phyloP scores from a whole-genome alignment of 1,284 basidiomycete genomes.

The Papiliotrema laurentii region DNA sequence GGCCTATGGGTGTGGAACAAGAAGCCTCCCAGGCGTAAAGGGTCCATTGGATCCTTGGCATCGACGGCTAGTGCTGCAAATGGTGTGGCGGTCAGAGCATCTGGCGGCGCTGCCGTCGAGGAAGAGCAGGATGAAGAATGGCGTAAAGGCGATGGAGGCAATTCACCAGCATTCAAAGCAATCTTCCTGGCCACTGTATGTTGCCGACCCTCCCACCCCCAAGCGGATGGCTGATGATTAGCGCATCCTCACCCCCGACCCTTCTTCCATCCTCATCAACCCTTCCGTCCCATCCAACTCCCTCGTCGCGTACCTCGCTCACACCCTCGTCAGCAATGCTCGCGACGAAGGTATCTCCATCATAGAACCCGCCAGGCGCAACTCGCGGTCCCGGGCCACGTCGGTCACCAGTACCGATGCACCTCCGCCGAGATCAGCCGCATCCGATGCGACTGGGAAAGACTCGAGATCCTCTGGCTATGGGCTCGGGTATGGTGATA shows the following conservation, averaged over 20 bases:
- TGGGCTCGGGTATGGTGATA: conserved; percentile 23
- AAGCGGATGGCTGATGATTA: conserved; percentile 9
- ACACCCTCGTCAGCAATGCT: conserved; percentile 66
- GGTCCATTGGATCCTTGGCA: conserved; percentile 15
- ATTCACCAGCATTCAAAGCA: conserved; percentile 38
- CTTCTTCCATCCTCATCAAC: conserved; percentile 67
- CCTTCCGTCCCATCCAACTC: conserved; percentile 60
- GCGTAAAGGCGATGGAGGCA: conserved; percentile 40
- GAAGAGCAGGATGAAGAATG: conserved; percentile 31
- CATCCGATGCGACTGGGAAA: not conserved
- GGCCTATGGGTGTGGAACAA: conserved; percentile 33
- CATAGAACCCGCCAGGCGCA: conserved; percentile 40
- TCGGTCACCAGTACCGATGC: conserved; percentile 47
- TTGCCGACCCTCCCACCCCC: not conserved
- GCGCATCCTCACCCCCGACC: conserved; percentile 79
- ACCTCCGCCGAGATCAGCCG: not conserved
- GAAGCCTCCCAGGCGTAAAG: conserved; percentile 11
- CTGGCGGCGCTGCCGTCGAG: too few relatives aligned
- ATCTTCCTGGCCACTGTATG: conserved; percentile 46
- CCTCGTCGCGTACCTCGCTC: conserved; percentile 62
- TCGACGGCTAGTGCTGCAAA: not conserved
- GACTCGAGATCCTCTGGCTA: conserved; percentile 5
- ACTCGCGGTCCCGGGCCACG: conserved; percentile 29
- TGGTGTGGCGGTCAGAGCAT: not conserved
- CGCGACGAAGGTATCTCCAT: conserved; percentile 59